Percentiles rank a stretch among this genome's conserved stretches.
Conservation (phyloP, 805 yeast genomes). For the Trichomonascus vanleenenianus region DNA sequence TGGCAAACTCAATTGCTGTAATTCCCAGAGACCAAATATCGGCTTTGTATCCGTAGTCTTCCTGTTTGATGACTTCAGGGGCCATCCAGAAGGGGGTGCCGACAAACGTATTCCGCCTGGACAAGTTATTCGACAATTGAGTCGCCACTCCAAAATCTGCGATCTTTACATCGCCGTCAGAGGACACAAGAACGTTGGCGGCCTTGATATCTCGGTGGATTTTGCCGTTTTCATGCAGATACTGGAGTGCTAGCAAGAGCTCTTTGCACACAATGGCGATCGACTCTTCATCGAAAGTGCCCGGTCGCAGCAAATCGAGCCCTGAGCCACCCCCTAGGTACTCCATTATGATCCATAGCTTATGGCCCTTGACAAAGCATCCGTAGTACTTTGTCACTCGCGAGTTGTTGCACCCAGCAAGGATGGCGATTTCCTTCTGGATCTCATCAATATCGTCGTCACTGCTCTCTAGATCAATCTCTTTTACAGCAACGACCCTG, state of each 20-base stretch:
- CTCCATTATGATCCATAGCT: constrained; percentile 78
- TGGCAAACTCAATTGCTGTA: constrained; percentile 64
- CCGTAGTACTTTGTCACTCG: constrained; percentile 65
- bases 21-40: constrained; percentile 80
- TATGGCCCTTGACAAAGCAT: constrained; percentile 59
- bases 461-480: constrained; percentile 60
- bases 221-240: constrained; percentile 60
- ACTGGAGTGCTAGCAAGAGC: constrained; percentile 51
- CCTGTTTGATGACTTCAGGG: constrained; percentile 93
- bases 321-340: constrained; percentile 73
- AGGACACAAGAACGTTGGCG: constrained; percentile 73
- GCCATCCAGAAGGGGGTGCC: constrained; percentile 91
- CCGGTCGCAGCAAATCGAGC: constrained; percentile 50
- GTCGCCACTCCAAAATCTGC: constrained; percentile 98
- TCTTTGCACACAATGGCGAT: constrained; percentile 49
- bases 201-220: constrained; percentile 94
- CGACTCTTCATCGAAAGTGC: constrained; percentile 48
- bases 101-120: constrained; percentile 40
- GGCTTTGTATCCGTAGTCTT: constrained; percentile 59
- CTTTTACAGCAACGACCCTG: constrained; percentile 50
- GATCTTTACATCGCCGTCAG: constrained; percentile 67
- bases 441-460: constrained; percentile 67
- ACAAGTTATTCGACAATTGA: constrained; percentile 50
- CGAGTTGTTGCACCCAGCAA: constrained; percentile 55
- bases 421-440: constrained; percentile 60